Conservation (phyloP, 2,329 filamentous ascomycete genomes). For the Ilyonectria sp. region DNA sequence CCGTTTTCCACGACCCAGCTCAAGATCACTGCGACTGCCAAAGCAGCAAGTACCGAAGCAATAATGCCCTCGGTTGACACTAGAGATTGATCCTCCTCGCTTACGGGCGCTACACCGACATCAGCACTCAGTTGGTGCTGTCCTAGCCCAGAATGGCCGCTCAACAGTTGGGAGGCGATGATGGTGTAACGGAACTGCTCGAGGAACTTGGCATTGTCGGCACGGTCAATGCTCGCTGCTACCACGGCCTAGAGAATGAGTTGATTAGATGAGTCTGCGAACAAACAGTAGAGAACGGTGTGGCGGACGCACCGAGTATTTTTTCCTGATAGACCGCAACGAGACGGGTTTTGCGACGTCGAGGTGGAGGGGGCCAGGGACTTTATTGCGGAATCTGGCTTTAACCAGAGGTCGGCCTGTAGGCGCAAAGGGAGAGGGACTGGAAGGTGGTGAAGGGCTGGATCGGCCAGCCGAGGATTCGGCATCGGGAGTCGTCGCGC, state of each 20-base stretch:
- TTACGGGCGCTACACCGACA: constrained; percentile 28
- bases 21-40: constrained; percentile 79
- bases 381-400: constrained; percentile 67
- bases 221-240: constrained; percentile 79
- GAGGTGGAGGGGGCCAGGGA: constrained; percentile 61
- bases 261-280: constrained; percentile 24
- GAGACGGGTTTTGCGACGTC: constrained; percentile 56
- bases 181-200: constrained; percentile 96
- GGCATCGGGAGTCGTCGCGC: constrained; percentile 54
- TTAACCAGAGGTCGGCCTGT: constrained; percentile 69
- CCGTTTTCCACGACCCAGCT: constrained; percentile 76
- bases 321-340: constrained; percentile 63
- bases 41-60: constrained; percentile 66
- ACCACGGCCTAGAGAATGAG: constrained; percentile 70
- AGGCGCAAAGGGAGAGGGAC: constrained; percentile 69
- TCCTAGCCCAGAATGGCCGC: constrained; percentile 72
- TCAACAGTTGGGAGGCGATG: constrained; percentile 90
- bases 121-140: constrained; percentile 48
- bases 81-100: constrained; percentile 47
- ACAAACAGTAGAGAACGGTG: background rate
- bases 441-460: constrained; percentile 63
- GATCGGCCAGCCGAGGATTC: constrained; percentile 51
- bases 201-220: constrained; percentile 87
- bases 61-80: constrained; percentile 63
- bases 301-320: constrained; percentile 64